Evolutionary conservation across 345 rosid genomes (phyloP).

Genomic region (Ceriops zippeliana): DNA sequence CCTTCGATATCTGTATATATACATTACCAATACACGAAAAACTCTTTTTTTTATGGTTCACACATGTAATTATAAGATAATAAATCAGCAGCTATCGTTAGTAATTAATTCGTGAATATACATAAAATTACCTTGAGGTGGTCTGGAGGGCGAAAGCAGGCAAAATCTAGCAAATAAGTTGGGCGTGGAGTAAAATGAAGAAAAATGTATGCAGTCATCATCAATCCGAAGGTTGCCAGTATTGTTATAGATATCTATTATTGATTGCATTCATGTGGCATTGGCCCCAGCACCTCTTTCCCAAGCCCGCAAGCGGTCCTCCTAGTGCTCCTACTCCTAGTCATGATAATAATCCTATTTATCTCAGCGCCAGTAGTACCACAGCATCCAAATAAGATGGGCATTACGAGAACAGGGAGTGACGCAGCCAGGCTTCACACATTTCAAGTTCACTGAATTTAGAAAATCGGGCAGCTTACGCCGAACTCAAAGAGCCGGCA

Average conservation of each 20-base stretch:
- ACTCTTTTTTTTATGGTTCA: no score
- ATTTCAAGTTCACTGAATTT: constrained; percentile 49
- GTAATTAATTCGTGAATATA: no score
- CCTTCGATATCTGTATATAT: constrained; percentile 47
- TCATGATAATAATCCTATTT: no score
- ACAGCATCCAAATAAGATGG: constrained; percentile 9
- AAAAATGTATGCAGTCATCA: constrained; percentile 29
- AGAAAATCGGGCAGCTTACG: constrained; percentile 51
- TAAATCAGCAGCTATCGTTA: no score
- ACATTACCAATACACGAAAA: not conserved
- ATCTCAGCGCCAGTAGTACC: constrained; percentile 8
- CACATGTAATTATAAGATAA: no score
- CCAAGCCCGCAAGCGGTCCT: no score
- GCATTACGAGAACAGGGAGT: constrained; percentile 25
- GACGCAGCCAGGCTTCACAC: constrained; percentile 47
- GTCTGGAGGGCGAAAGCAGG: constrained; percentile 62
- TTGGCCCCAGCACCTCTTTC: no score
- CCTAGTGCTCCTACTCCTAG: no score
- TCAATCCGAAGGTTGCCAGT: constrained; percentile 7
- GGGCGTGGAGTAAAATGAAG: constrained; percentile 43
- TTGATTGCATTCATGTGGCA: no score
- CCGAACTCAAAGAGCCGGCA: constrained; percentile 41
- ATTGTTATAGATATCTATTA: no score
- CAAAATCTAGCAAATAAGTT: constrained; percentile 52
- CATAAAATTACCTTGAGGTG: constrained; percentile 51